Evolutionary conservation across 2,329 filamentous ascomycete species (phyloP).

Genomic region (Xylariales sp.): DNA sequence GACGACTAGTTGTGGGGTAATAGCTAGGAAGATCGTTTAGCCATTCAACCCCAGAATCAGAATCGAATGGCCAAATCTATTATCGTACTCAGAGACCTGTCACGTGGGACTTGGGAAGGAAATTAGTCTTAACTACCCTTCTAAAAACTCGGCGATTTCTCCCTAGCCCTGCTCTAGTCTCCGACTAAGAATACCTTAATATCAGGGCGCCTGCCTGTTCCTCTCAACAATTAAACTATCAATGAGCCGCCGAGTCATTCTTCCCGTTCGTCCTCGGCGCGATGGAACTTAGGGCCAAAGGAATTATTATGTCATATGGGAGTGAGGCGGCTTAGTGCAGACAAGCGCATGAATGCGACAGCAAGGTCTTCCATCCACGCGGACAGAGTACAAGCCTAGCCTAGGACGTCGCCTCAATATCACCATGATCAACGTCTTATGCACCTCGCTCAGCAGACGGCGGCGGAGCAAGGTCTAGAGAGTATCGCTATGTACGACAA

Average conservation of each 20-base stretch:
- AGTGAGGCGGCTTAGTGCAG: not conserved
- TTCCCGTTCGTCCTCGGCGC: constrained; percentile 8
- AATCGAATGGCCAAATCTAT: constrained; percentile 6
- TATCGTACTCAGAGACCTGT: not conserved
- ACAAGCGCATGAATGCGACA: constrained; percentile 6
- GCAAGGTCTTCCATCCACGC: constrained; percentile 28
- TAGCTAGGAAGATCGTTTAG: not conserved
- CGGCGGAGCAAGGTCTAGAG: constrained; percentile 5
- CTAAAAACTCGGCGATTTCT: constrained; percentile 17
- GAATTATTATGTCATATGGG: constrained; percentile 12
- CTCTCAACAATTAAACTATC: not conserved
- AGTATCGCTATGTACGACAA: not conserved
- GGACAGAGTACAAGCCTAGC: constrained; percentile 11
- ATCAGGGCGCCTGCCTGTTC: constrained; percentile 7
- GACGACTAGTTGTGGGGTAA: not conserved
- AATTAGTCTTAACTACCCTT: constrained; percentile 10
- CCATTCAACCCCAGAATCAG: constrained; percentile 20
- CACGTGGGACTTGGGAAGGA: constrained; percentile 24
- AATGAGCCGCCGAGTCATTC: too few relatives aligned
- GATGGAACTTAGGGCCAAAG: constrained; percentile 17
- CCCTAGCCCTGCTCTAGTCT: constrained; percentile 24
- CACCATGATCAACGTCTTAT: constrained; percentile 19
- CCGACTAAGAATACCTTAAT: constrained; percentile 10
- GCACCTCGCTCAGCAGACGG: constrained; percentile 4
- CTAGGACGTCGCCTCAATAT: constrained; percentile 23